A percentile compares a stretch with the other conserved stretches of the same genome.
Evolutionary conservation across 345 rosid species (phyloP).

Genomic region (Linum trigynum): DNA sequence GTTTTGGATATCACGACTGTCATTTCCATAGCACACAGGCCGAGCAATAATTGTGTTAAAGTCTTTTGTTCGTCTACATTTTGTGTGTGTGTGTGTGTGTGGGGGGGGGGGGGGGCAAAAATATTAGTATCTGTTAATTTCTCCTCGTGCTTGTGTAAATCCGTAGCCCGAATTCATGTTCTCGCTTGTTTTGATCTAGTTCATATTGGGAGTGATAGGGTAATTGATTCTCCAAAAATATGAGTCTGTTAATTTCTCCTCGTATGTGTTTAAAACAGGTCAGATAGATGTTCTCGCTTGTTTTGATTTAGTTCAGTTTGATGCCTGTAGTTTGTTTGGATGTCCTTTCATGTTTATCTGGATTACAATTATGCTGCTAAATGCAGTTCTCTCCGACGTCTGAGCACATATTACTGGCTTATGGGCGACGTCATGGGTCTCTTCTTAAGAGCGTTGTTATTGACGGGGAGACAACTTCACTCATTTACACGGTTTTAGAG

Average conservation of each 20-base stretch:
- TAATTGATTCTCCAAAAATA: background rate
- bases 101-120: background rate
- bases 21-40: background rate
- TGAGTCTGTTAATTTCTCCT: background rate
- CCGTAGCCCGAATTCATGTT: background rate
- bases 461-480: conserved; percentile 72
- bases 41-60: background rate
- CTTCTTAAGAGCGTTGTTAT: conserved; percentile 81
- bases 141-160: background rate
- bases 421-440: conserved; percentile 92
- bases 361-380: conserved; percentile 11
- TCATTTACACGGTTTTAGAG: conserved; percentile 89
- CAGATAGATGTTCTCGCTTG: background rate
- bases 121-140: too few relatives aligned
- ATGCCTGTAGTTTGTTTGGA: background rate
- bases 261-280: background rate
- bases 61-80: too few relatives aligned
- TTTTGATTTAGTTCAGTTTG: background rate
- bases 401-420: conserved; percentile 88
- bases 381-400: conserved; percentile 96
- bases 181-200: background rate
- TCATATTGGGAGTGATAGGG: background rate
- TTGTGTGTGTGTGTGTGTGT: background rate
- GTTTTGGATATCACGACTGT: background rate
- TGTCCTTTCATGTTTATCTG: background rate